Evolutionary conservation across 1,139 yeast genomes (phyloP).

Genomic region (Ogataea hybrid): DNA sequence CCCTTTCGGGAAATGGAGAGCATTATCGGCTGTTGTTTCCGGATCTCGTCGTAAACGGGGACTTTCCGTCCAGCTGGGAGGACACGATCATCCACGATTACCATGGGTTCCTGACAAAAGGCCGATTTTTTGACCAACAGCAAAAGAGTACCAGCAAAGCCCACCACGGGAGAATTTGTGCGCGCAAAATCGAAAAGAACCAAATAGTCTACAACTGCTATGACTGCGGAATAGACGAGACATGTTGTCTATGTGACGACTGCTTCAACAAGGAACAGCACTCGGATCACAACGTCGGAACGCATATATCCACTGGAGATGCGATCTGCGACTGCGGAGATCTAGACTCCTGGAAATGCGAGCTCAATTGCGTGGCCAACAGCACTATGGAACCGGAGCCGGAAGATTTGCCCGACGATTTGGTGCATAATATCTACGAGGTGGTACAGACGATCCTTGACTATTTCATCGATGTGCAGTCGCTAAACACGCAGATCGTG

Average conservation of each 20-base stretch:
- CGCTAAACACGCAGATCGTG: constrained; percentile 28
- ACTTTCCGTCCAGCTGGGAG: constrained; percentile 26
- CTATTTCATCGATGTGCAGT: constrained; percentile 44
- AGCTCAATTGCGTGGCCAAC: constrained; percentile 50
- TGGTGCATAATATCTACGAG: constrained; percentile 26
- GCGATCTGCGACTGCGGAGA: constrained; percentile 95
- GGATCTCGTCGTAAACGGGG: constrained; percentile 8
- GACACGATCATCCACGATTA: constrained; percentile 16
- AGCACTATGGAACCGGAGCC: constrained; percentile 6
- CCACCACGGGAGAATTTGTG: constrained; percentile 59
- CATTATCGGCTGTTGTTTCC: constrained; percentile 23
- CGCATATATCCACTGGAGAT: constrained; percentile 48
- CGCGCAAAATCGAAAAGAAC: constrained; percentile 54
- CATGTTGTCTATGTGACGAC: constrained; percentile 69
- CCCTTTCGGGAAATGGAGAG: constrained; percentile 22
- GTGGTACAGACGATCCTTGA: constrained; percentile 45
- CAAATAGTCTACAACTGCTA: constrained; percentile 67
- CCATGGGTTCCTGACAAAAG: constrained; percentile 16
- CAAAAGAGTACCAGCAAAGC: constrained; percentile 17
- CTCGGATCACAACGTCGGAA: constrained; percentile 56
- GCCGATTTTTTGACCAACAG: constrained; percentile 24
- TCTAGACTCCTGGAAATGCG: constrained; percentile 67
- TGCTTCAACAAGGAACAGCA: constrained; percentile 73
- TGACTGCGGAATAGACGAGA: constrained; percentile 69
- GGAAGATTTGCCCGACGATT: constrained; percentile 19